Evolutionary conservation across 1,139 yeast genomes (phyloP), one percentile per base, ranked within the genome.

Genomic region (Groenewaldozyma auringiensis): DNA sequence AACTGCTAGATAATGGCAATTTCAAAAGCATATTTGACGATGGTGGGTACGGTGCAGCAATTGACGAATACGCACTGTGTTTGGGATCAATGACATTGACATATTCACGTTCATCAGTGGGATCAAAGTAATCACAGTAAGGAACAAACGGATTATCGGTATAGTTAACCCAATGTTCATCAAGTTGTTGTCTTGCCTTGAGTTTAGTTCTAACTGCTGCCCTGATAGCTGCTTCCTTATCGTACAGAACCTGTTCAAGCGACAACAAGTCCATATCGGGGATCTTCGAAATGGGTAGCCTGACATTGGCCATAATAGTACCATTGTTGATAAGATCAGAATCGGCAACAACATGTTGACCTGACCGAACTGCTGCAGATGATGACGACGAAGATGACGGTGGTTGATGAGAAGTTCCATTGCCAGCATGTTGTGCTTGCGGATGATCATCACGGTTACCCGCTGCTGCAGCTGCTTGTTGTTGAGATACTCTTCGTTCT

Each of bases 111-210:
- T 53, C 56, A 20, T 44, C 46, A 33, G 56, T 55, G 33, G 80
- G 78, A 48, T 78, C 72, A 16, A 81, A 73, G 48, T 87, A 75
- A 54, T 83, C 81, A 61, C 87, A 83, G 49, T 75, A 81, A n/a
- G 96, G 96, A 58, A 82, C 85, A 59, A 79, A 78, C n/a, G 94
- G 84, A 66, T 85, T 89, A 66, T 89, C 96, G 1, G 97, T 86
- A 47, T 85, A 74, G 60, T 92, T 92, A 53, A 84, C 75, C 77
- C 81, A 89, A 2, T 78, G 79, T 46, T 72, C 70, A 64, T 92
- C 97, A 47, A 75, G 78, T 45, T 77, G 78, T 48, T 76, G 78
- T 47, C 97, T 73, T 52, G 81, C 80, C 44, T 80, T 78, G 62
- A 92, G 72, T 62, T 86, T 85, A 55, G 86, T 95, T 54, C 81